Percentiles rank a stretch among this genome's conserved stretches.
Evolutionary conservation across 1,139 yeast species (phyloP).

Genomic region (Diutina rugosa): DNA sequence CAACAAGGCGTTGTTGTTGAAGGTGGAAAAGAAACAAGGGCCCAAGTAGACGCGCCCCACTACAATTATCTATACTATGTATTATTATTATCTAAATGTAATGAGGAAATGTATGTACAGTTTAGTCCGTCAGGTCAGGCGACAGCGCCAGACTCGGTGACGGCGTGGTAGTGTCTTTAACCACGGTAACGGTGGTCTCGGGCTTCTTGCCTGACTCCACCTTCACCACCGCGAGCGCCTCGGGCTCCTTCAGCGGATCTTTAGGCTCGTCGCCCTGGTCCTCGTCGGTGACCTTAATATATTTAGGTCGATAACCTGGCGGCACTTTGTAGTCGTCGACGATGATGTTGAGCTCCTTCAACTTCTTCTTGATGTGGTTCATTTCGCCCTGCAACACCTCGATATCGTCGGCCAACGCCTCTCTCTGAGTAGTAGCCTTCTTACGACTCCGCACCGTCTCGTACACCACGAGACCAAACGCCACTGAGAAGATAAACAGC

Average conservation of each 20-base stretch:
- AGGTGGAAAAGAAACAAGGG: constrained; percentile 75
- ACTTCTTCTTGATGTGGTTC: constrained; percentile 39
- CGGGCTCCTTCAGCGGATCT: background rate
- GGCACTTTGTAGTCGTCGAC: constrained; percentile 1
- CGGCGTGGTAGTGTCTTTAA: background rate
- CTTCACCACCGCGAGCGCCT: background rate
- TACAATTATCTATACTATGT: constrained; percentile 6
- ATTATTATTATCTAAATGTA: constrained; percentile 6
- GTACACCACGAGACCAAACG: constrained; percentile 65
- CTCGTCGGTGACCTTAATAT: background rate
- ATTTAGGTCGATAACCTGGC: background rate
- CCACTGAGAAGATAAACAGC: constrained; percentile 63
- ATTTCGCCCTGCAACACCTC: constrained; percentile 58
- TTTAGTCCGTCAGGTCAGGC: background rate
- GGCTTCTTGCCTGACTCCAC: background rate
- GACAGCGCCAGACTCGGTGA: background rate
- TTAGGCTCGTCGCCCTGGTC: background rate
- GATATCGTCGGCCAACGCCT: constrained; percentile 57
- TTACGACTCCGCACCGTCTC: constrained; percentile 60
- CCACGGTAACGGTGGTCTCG: background rate
- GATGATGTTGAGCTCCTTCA: constrained; percentile 22
- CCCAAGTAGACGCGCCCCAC: constrained; percentile 15
- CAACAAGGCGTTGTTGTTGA: constrained; percentile 83
- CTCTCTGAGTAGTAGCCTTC: constrained; percentile 51
- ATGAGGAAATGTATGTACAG: constrained; percentile 1